These are phyloP conservation scores for Hymenoscyphus occultus DNA, from an alignment of 2,329 filamentous ascomycete species.

Conservation along the genomic window DNA sequence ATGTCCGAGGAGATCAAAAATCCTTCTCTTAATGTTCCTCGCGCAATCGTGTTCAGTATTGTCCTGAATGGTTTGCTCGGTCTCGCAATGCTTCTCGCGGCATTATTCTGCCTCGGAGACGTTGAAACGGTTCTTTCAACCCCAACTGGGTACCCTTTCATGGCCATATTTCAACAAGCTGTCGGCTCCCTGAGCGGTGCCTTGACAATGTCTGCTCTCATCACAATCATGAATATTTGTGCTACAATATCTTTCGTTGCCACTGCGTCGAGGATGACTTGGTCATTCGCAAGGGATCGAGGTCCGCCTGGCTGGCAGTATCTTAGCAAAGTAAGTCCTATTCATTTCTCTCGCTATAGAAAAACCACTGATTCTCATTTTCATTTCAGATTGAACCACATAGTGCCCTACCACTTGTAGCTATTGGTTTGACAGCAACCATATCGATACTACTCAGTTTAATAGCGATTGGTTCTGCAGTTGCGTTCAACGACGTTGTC, in stretches of 20 bases:
- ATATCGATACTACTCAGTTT: constrained; percentile 16
- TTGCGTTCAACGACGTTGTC: constrained; percentile 50
- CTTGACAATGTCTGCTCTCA: too few species aligned
- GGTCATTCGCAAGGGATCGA: constrained; percentile 46
- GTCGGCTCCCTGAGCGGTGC: too few species aligned
- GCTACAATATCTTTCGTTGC: constrained; percentile 44
- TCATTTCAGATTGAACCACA: neutral
- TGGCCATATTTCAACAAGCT: constrained; percentile 41
- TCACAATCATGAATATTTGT: constrained; percentile 34
- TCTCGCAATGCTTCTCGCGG: constrained; percentile 41
- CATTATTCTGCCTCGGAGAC: constrained; percentile 44
- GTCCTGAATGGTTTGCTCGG: constrained; percentile 46
- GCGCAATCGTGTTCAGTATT: constrained; percentile 45
- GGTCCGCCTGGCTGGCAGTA: constrained; percentile 28
- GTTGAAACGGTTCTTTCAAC: constrained; percentile 42
- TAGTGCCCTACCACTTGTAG: neutral
- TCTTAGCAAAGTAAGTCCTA: neutral
- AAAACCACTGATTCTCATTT: neutral
- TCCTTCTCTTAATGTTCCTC: constrained; percentile 41
- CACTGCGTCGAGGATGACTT: constrained; percentile 43
- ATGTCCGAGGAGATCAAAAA: constrained; percentile 48
- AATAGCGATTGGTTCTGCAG: constrained; percentile 48
- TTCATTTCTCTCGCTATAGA: neutral
- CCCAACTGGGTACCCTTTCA: constrained; percentile 45
- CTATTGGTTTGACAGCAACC: neutral